Evolutionary conservation across 2,329 filamentous ascomycete genomes (phyloP).

Genomic region (Fusarium musae): DNA sequence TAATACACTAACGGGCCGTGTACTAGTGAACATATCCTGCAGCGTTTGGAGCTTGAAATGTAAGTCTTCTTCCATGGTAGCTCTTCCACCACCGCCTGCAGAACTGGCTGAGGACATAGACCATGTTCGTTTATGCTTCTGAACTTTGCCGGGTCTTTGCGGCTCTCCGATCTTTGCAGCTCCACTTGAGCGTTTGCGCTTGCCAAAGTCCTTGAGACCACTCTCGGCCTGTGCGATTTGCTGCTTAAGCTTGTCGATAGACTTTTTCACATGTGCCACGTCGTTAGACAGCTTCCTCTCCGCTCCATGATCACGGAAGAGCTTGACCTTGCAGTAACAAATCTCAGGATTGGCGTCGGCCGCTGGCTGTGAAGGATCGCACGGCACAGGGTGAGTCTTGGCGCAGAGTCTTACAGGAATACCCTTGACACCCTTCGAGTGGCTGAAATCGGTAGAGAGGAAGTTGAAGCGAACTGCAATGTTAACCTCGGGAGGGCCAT

Average conservation of each 20-base stretch:
- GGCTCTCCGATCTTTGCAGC: slow-evolving; percentile 59
- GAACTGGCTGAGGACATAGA: slow-evolving; percentile 87
- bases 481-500: slow-evolving; percentile 78
- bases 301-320: slow-evolving; percentile 95
- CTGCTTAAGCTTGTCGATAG: slow-evolving; percentile 94
- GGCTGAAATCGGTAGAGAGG: slow-evolving; percentile 96
- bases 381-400: slow-evolving; percentile 79
- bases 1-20: slow-evolving; percentile 79
- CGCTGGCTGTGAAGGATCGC: slow-evolving; percentile 60
- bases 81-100: slow-evolving; percentile 57
- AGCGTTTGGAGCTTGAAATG: slow-evolving; percentile 81
- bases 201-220: slow-evolving; percentile 73
- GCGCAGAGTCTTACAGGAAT: slow-evolving; percentile 93
- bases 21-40: slow-evolving; percentile 91
- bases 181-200: slow-evolving; percentile 68
- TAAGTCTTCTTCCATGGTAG: slow-evolving; percentile 77
- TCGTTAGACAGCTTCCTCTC: slow-evolving; percentile 96
- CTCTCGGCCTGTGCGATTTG: slow-evolving; percentile 84
- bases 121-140: slow-evolving; percentile 94
- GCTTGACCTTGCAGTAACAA: slow-evolving; percentile 95
- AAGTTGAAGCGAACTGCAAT: slow-evolving; percentile 98
- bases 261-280: slow-evolving; percentile 93
- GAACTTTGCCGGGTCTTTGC: slow-evolving; percentile 80
- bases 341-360: slow-evolving; percentile 71
- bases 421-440: slow-evolving; percentile 98